phyloP scores from a whole-genome alignment of 2,329 filamentous ascomycete genomes.

The Emydomyces testavorans region DNA sequence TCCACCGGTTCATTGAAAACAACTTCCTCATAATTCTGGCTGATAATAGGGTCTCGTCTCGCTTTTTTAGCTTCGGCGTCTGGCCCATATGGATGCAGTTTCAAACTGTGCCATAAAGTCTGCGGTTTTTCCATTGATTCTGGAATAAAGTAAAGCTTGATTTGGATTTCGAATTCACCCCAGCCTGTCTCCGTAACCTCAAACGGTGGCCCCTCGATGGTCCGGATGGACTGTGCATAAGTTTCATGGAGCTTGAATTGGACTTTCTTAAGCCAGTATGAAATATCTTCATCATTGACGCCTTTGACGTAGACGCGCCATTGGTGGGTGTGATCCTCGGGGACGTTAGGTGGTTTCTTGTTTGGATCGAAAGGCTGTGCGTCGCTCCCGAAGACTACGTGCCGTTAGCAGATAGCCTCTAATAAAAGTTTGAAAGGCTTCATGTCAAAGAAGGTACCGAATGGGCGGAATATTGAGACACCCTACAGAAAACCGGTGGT shows the following conservation, averaged over 20 bases:
- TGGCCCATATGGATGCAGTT: conserved; percentile 76
- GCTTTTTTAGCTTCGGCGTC: conserved; percentile 63
- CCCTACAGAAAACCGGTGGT: conserved; percentile 25
- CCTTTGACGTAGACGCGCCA: conserved; percentile 94
- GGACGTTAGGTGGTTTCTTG: conserved; percentile 62
- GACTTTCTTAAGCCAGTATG: conserved; percentile 91
- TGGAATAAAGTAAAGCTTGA: conserved; percentile 85
- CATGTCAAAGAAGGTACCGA: conserved; percentile 26
- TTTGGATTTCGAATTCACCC: conserved; percentile 94
- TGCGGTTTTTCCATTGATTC: conserved; percentile 87
- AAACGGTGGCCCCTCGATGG: conserved; percentile 70
- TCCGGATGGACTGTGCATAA: conserved; percentile 81
- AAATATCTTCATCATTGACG: conserved; percentile 78
- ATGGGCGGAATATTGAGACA: conserved; percentile 38
- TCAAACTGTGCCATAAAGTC: conserved; percentile 85
- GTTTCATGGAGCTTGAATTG: conserved; percentile 98
- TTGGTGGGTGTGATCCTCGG: conserved; percentile 87
- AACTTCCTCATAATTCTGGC: conserved; percentile 84
- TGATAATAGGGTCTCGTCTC: conserved; percentile 53
- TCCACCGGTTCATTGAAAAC: conserved; percentile 96
- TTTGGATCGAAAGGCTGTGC: conserved; percentile 66
- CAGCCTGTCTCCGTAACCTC: conserved; percentile 86
- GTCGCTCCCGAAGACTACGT: conserved; percentile 65
- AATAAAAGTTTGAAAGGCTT: too few species aligned
- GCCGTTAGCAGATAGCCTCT: conserved; percentile 25